Percentiles rank a stretch among this genome's conserved stretches.
phyloP scores from a whole-genome alignment of 768 basidiomycete genomes.

The Pisolithus tinctorius region DNA sequence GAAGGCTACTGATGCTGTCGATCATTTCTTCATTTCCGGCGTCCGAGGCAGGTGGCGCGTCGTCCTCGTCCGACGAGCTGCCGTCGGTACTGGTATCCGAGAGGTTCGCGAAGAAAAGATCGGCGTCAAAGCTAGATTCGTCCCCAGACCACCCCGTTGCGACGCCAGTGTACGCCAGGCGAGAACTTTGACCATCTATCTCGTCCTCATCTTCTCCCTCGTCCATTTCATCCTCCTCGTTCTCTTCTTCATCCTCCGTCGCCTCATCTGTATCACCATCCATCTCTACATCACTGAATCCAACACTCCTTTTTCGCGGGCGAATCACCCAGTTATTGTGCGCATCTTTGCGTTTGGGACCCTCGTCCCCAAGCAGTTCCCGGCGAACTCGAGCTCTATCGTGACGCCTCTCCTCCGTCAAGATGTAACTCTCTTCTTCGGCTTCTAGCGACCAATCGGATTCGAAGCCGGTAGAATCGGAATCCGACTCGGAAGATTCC shows the following conservation, averaged over 20 bases:
- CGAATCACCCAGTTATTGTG: conserved; percentile 63
- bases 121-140: conserved; percentile 76
- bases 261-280: conserved; percentile 52
- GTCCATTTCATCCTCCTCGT: conserved; percentile 31
- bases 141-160: conserved; percentile 75
- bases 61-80: conserved; percentile 34
- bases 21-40: conserved; percentile 15
- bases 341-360: conserved; percentile 32
- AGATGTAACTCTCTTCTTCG: conserved; percentile 58
- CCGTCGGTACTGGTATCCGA: conserved; percentile 45
- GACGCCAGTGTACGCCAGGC: conserved; percentile 50
- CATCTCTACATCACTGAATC: conserved; percentile 54
- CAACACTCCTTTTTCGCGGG: conserved; percentile 66
- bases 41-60: conserved; percentile 35
- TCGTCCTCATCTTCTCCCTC: conserved; percentile 42
- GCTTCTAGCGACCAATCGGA: conserved; percentile 52
- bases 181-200: conserved; percentile 35
- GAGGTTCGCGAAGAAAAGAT: conserved; percentile 77
- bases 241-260: conserved; percentile 57
- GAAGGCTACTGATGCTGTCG: conserved; percentile 31
- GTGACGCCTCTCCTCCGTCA: conserved; percentile 39
- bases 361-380: conserved; percentile 52
- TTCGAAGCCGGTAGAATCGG: conserved; percentile 32
- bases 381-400: conserved; percentile 51
- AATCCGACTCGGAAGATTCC: conserved; percentile 37